Conservation (phyloP, 352 stramenopile genomes). For the Globisporangium alternatum region DNA sequence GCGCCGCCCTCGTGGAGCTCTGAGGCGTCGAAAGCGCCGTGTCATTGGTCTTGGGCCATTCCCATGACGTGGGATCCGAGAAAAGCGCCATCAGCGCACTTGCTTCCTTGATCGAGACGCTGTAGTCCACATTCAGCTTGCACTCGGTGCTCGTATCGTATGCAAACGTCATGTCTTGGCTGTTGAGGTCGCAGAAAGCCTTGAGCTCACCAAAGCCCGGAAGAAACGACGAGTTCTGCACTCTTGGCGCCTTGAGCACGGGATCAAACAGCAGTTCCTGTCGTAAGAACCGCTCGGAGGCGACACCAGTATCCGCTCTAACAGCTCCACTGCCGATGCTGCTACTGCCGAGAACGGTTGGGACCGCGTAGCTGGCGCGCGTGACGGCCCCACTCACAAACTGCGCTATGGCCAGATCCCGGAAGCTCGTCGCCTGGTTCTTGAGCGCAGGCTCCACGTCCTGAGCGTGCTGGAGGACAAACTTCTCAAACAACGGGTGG, state of each 20-base stretch:
- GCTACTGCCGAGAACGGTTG: conserved; percentile 5
- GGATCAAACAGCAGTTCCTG: conserved; percentile 29
- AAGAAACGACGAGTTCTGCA: conserved; percentile 17
- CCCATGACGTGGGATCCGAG: conserved; percentile 23
- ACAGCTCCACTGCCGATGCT: background rate
- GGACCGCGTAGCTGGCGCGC: conserved; percentile 25
- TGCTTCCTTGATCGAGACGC: conserved; percentile 20
- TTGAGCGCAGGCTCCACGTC: conserved; percentile 9
- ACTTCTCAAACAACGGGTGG: conserved; percentile 31
- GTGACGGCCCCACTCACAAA: conserved; percentile 46
- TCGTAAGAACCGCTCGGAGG: conserved; percentile 37
- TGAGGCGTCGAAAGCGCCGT: conserved; percentile 11
- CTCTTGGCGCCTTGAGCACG: background rate
- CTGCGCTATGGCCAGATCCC: conserved; percentile 37
- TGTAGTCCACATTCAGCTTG: conserved; percentile 26
- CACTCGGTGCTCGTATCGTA: conserved; percentile 28
- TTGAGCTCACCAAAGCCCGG: conserved; percentile 41
- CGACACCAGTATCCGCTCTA: conserved; percentile 27
- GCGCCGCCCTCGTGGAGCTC: conserved; percentile 23
- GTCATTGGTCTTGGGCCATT: conserved; percentile 20
- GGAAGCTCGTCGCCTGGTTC: conserved; percentile 9
- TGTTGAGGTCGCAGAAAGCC: conserved; percentile 40
- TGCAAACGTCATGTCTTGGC: conserved; percentile 24
- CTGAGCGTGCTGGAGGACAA: conserved; percentile 28
- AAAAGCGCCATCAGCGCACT: conserved; percentile 22